Evolutionary conservation across 1,284 basidiomycete species (phyloP), one percentile per base, ranked within the genome.

Genomic region (Trametes polyzona): DNA sequence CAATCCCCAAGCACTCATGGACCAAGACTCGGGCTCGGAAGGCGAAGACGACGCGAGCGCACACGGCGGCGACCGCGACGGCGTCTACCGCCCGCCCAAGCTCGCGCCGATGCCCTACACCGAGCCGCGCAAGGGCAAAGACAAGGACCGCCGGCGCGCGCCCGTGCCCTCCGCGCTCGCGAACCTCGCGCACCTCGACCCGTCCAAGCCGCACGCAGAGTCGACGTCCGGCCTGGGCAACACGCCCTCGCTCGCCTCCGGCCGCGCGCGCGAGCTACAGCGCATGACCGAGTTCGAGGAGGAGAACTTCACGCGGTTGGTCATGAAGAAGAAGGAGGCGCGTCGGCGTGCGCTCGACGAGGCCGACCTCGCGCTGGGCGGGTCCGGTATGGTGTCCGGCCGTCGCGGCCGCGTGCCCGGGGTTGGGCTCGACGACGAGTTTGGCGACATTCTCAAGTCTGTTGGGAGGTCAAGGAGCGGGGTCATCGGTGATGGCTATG

Each of bases 241-340:
- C 49, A 83, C 77, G 58, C 87, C 79, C 35, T 78, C 78, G 52
- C 78, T 83, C 14, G 74, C 74, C 39, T 90, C 88, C 1, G 78
- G 81, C 19, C 88, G 93, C 23, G 91, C 90, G 9, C 82, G 86
- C 32, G 87, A 93, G 61, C 79, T 98, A 58, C 84, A 88, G 65
- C 84, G 89, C 12, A 88, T 98, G 77, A 86, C 86, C 50, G 90
- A 94, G 63, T 99, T 93, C 73, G 96, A 99, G 75, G 96, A 98
- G 74, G 93, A 94, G 52, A 96, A 98, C 73, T 95, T 98, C 77
- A 95, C 92, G 26, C 87, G 96, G 53, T 73, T 98, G 53, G 83
- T 96, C 59, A 90, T 95, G 83, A 92, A 89, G 72, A 98, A 98
- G 81, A 89, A 88, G 69, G 96, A 98, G 52, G 83, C 84, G 19